Conservation (phyloP, 2,329 filamentous ascomycete genomes). For the Aspergillus thermomutatus region DNA sequence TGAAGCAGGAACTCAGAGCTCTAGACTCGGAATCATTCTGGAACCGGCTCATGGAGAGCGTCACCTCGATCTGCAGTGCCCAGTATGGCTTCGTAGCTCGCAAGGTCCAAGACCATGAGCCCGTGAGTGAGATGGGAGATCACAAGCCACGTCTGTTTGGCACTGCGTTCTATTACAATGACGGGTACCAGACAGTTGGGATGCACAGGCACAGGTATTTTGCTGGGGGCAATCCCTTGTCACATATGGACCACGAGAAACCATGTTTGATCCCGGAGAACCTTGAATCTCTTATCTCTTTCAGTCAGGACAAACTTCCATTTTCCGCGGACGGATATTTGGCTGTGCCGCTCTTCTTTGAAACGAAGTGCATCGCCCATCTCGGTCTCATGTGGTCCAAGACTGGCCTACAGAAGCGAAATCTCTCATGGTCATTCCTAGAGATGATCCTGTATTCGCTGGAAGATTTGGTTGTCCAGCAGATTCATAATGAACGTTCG, state of each 20-base stretch:
- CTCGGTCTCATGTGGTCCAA: constrained; percentile 70
- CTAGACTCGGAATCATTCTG: constrained; percentile 61
- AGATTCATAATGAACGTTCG: constrained; percentile 53
- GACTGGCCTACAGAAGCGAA: constrained; percentile 55
- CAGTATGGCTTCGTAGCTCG: constrained; percentile 69
- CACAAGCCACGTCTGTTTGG: constrained; percentile 62
- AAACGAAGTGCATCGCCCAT: constrained; percentile 65
- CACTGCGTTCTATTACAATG: constrained; percentile 64
- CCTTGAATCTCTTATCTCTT: constrained; percentile 58
- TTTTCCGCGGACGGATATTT: constrained; percentile 65
- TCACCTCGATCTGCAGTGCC: constrained; percentile 60
- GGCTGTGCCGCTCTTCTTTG: constrained; percentile 62
- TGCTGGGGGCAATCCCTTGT: constrained; percentile 63
- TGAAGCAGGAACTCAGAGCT: constrained; percentile 56
- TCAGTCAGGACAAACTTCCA: constrained; percentile 57
- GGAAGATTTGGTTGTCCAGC: constrained; percentile 62
- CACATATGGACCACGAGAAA: constrained; percentile 69
- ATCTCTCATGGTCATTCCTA: constrained; percentile 62
- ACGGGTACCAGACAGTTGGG: constrained; percentile 52
- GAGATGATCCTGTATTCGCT: constrained; percentile 67
- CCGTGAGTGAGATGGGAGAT: constrained; percentile 59
- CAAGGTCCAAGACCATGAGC: constrained; percentile 58
- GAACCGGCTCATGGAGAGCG: constrained; percentile 60
- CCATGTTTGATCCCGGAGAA: constrained; percentile 65
- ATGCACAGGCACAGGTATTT: constrained; percentile 62